Percentiles rank a stretch among this genome's conserved stretches.
Evolutionary conservation across 108 stramenopile species (phyloP).

Genomic region (Seminavis robusta): DNA sequence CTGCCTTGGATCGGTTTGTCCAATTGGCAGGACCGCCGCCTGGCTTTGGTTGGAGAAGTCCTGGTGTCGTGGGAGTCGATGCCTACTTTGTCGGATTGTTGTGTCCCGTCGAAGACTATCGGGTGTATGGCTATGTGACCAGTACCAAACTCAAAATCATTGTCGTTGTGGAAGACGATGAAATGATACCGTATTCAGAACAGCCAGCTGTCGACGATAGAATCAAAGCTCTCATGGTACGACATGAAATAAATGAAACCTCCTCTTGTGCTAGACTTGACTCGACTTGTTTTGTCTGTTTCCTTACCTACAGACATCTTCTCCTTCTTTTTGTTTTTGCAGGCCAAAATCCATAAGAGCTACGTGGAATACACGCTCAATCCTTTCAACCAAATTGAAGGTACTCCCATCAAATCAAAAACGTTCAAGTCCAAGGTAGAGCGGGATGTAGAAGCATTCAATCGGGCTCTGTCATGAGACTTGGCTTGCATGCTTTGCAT

Average conservation of each 20-base stretch:
- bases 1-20: constrained; percentile 57
- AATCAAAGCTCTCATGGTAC: constrained; percentile 10
- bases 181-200: constrained; percentile 1
- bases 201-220: constrained; percentile 3
- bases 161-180: constrained; percentile 35
- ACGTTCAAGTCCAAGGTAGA: no score
- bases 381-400: no score
- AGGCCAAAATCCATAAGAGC: constrained; percentile 25
- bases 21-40: constrained; percentile 42
- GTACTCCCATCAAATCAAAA: no score
- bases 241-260: background rate
- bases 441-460: no score
- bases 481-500: no score
- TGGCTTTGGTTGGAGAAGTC: constrained; percentile 26
- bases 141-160: constrained; percentile 43
- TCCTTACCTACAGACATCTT: no score
- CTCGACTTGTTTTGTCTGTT: no score
- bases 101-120: constrained; percentile 39
- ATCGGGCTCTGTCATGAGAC: no score
- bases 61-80: constrained; percentile 16
- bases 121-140: constrained; percentile 51
- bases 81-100: constrained; percentile 45
- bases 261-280: no score
- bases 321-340: constrained; percentile 13
- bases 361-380: constrained; percentile 46